Conservation (phyloP, 73 alveolate species). For the Breviolum minutum region DNA sequence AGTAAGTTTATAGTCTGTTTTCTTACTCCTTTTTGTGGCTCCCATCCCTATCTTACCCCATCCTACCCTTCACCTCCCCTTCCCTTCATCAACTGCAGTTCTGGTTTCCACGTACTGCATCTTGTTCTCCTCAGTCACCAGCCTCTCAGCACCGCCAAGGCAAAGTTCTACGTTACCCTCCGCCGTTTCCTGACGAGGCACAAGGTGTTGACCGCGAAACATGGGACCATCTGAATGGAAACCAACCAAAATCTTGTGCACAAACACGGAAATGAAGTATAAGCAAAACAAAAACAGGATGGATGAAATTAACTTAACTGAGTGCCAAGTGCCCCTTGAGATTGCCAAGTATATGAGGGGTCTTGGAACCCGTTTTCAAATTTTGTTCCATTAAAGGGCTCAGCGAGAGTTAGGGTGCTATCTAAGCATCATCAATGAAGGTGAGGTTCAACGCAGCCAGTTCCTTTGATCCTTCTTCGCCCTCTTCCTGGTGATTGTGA, state of each 20-base stretch:
- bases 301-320: no score
- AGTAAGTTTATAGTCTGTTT: no score
- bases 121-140: slow-evolving; percentile 74
- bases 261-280: no score
- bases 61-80: background rate
- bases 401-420: no score
- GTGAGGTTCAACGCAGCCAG: slow-evolving; percentile 38
- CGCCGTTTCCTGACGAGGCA: background rate
- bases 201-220: background rate
- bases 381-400: no score
- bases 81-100: background rate
- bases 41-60: background rate
- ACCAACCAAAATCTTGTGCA: background rate
- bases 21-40: no score
- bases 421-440: slow-evolving; percentile 48
- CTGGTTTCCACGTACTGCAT: slow-evolving; percentile 66
- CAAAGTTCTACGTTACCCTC: slow-evolving; percentile 47
- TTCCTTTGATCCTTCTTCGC: slow-evolving; percentile 21
- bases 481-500: background rate
- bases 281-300: no score
- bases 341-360: no score
- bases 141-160: slow-evolving; percentile 48
- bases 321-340: no score
- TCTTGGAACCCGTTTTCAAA: no score
- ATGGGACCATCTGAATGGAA: background rate